Evolutionary conservation across 345 rosid species (phyloP).

Genomic region (Nephelium lappaceum): DNA sequence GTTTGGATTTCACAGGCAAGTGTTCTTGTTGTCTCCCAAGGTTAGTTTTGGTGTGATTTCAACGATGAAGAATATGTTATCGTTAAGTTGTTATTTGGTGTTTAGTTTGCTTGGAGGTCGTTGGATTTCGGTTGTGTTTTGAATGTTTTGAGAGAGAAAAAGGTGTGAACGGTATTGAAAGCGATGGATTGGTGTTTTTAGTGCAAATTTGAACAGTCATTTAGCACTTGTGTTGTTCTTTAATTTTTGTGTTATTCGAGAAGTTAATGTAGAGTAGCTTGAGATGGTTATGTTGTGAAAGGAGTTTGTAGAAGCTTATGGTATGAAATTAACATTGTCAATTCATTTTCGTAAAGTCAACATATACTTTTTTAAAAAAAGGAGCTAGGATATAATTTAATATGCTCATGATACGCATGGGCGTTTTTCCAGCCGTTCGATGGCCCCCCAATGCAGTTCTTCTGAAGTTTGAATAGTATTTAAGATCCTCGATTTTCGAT

Average conservation of each 20-base stretch:
- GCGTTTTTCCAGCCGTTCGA: background rate
- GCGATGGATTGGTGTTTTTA: background rate
- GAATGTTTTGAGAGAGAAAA: background rate
- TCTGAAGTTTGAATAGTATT: no score
- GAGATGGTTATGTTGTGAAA: background rate
- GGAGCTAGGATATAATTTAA: background rate
- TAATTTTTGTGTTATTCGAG: background rate
- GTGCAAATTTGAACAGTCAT: background rate
- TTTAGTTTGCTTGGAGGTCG: conserved; percentile 2
- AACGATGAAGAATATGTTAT: background rate
- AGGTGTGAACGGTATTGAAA: background rate
- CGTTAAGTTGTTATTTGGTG: background rate
- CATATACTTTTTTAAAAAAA: background rate
- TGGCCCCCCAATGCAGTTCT: background rate
- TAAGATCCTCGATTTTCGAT: background rate
- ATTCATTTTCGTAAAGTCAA: background rate
- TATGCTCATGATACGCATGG: background rate
- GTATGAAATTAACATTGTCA: background rate
- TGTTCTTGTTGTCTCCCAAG: conserved; percentile 82
- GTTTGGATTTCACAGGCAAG: conserved; percentile 90
- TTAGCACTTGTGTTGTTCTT: no score
- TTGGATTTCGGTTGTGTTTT: background rate
- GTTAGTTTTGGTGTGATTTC: conserved; percentile 44
- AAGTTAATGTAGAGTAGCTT: background rate
- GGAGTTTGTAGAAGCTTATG: background rate